A percentile compares a stretch with the other conserved stretches of the same genome.
phyloP scores from a whole-genome alignment of 768 basidiomycete genomes.

The Mycena capillaripes region DNA sequence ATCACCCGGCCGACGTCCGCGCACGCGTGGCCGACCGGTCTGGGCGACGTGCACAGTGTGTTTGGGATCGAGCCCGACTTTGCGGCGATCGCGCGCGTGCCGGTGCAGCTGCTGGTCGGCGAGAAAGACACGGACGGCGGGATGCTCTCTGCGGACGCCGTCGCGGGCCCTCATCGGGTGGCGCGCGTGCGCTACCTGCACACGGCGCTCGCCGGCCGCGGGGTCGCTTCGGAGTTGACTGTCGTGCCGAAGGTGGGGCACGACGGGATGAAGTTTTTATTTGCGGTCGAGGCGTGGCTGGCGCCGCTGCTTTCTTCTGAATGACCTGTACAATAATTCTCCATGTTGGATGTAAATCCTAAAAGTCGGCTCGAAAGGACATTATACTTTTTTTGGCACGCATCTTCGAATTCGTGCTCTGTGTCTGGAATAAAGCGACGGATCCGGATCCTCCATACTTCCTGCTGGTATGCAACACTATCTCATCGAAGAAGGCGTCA shows the following conservation, averaged over 20 bases:
- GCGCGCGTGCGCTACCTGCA: constrained; percentile 29
- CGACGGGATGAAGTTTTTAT: constrained; percentile 31
- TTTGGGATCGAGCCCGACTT: constrained; percentile 33
- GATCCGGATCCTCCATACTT: no score
- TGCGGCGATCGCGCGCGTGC: constrained; percentile 19
- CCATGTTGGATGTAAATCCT: no score
- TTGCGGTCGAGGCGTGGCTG: constrained; percentile 32
- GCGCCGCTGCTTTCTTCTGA: no score
- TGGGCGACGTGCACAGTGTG: constrained; percentile 14
- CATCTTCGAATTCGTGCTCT: no score
- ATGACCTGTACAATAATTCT: no score
- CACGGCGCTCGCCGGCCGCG: not conserved
- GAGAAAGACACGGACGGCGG: constrained; percentile 33
- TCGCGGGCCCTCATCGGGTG: constrained; percentile 28
- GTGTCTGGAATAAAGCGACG: no score
- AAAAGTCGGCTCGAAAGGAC: no score
- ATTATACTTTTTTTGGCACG: no score
- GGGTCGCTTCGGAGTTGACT: constrained; percentile 12
- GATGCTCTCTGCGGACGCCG: constrained; percentile 22
- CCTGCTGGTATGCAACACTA: no score
- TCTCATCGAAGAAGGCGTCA: no score
- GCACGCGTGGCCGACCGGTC: constrained; percentile 33
- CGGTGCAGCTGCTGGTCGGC: constrained; percentile 38
- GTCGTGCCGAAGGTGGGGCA: constrained; percentile 35
- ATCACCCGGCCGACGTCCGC: constrained; percentile 29